Base-by-base conservation (phyloP, 192 early-diverging fungal species). In the Globomyces pollinis-pini region DNA sequence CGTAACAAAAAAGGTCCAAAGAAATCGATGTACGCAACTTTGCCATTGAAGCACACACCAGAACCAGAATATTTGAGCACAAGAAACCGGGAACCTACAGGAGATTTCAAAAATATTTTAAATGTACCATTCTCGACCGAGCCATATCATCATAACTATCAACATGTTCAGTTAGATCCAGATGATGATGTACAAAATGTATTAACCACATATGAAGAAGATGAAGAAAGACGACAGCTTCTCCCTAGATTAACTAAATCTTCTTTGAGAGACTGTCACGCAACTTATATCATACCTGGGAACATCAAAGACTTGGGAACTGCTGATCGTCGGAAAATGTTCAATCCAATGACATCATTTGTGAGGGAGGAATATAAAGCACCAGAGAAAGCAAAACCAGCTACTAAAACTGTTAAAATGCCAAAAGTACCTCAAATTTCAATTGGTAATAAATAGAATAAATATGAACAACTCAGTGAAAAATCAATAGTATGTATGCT, bases 331-430 rank as follows among this genome's bases (percentile, higher is more conserved):
- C 18, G 50, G 15, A 51, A 51, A 18, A 30, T 51, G 30, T 51
- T 51, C 16, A 51, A 51, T 34, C 30, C 50, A 9, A 36, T 36
- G n/a, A n/a, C n/a, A n/a, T n/a, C n/a, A n/a, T n/a, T n/a, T n/a
- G n/a, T n/a, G n/a, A n/a, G n/a, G n/a, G n/a, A n/a, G n/a, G n/a
- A n/a, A n/a, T 20, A 47, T 6, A 47, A 47, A 15, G 23, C 44
- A 2, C 21, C 44, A 15, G 44, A 47, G n/a, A 26, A 47, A 15
- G 2, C 28, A 15, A 47, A 47, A 47, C 8, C 44, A 12, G 23
- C 23, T 26, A 47, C 23, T 0, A 26, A 20, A 7, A 47, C 44
- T 26, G 28, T 47, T 4, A 47, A 47, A 15, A 47, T 47, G 44
- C 44, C 44, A 26, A 20, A 47, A 26, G 44, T 47, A 5, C 44